Percentiles rank a stretch among this genome's conserved stretches.
Conservation (phyloP, 345 rosid species). For the Crucihimalaya himalaica region DNA sequence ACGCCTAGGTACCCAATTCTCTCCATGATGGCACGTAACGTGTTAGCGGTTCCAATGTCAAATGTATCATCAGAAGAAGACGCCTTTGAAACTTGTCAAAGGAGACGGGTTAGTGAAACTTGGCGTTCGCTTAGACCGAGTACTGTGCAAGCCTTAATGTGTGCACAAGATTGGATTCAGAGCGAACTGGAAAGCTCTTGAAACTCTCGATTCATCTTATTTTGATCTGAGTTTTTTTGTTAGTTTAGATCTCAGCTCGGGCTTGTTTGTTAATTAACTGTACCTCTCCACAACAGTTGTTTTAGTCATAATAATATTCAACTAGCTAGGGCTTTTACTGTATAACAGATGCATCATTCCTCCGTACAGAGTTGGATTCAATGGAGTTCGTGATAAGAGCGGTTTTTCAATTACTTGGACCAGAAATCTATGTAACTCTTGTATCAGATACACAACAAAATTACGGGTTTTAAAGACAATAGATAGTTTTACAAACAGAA, state of each 20-base stretch:
- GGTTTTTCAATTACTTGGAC: not conserved
- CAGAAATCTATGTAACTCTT: not conserved
- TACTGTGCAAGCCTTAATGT: constrained; percentile 76
- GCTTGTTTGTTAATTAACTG: constrained; percentile 23
- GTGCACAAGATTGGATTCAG: constrained; percentile 80
- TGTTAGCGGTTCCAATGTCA: constrained; percentile 65
- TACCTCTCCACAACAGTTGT: constrained; percentile 21
- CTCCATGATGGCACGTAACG: constrained; percentile 79
- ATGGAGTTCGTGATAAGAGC: not conserved
- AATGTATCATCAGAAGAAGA: constrained; percentile 49
- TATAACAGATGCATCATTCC: not conserved
- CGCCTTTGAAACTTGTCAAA: constrained; percentile 40
- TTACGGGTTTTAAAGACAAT: not conserved
- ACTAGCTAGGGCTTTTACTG: not conserved
- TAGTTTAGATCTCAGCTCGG: constrained; percentile 22
- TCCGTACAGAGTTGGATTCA: constrained; percentile 6
- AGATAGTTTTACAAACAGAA: constrained; percentile 14
- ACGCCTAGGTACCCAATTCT: constrained; percentile 72
- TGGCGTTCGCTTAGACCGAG: constrained; percentile 56
- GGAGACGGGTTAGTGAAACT: constrained; percentile 52
- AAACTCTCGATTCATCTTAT: not conserved
- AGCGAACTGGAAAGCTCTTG: constrained; percentile 50
- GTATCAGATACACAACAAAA: not conserved
- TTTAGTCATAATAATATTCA: not conserved
- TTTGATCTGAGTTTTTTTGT: constrained; percentile 1